Percentiles rank a stretch among this genome's conserved stretches.
phyloP scores from a whole-genome alignment of 352 stramenopile genomes.

The Phytophthora quininea region DNA sequence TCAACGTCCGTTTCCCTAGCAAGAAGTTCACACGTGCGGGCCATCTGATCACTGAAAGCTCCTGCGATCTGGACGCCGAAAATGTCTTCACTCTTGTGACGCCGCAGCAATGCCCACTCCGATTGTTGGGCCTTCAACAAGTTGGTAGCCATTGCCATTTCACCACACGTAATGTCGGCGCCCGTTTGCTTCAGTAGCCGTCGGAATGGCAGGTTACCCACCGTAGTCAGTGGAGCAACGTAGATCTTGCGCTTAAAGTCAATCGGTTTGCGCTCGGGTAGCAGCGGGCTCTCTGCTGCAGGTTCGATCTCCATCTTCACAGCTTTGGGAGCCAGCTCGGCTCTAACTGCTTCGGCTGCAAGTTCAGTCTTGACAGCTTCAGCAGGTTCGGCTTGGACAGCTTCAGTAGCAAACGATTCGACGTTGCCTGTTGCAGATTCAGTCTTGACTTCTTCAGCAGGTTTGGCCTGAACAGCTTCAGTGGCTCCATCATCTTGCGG shows the following conservation, averaged over 20 bases:
- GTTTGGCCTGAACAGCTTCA: neutral
- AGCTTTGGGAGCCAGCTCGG: constrained; percentile 10
- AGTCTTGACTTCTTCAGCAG: constrained; percentile 6
- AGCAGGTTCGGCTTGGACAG: neutral
- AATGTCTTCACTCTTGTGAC: constrained; percentile 96
- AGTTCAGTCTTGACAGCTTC: neutral
- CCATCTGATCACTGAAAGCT: constrained; percentile 93
- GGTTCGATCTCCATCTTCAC: constrained; percentile 30
- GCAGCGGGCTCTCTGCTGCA: constrained; percentile 49
- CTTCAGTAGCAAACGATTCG: no score
- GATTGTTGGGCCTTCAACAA: constrained; percentile 94
- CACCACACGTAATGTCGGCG: constrained; percentile 99
- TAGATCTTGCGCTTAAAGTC: constrained; percentile 99
- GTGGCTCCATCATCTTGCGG: constrained; percentile 3
- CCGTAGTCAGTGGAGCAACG: constrained; percentile 98
- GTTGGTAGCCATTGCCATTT: constrained; percentile 97
- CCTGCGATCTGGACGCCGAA: constrained; percentile 98
- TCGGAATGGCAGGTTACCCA: constrained; percentile 99
- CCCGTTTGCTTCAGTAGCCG: constrained; percentile 97
- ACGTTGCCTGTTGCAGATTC: constrained; percentile 9
- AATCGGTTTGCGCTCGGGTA: constrained; percentile 89
- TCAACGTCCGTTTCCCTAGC: constrained; percentile 93
- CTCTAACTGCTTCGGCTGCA: constrained; percentile 1
- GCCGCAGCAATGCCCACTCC: constrained; percentile 97
- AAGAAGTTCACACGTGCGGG: constrained; percentile 92